A percentile compares a stretch with the other conserved stretches of the same genome.
Conservation (phyloP, 345 rosid species). For the Arabidopsis arenosa region DNA sequence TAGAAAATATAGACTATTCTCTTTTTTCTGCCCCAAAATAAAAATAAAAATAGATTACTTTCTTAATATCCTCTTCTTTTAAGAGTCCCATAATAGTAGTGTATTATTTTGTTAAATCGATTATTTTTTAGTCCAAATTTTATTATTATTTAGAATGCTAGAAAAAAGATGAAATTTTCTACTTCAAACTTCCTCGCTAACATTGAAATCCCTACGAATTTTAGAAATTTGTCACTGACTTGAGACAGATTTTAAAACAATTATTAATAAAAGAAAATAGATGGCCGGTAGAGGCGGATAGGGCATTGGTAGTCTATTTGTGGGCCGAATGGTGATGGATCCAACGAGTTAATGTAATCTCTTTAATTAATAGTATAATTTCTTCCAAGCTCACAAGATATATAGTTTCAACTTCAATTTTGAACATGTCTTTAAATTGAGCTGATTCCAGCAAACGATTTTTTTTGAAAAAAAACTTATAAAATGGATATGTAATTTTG, state of each 20-base stretch:
- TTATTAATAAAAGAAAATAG: background rate
- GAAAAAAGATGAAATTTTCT: background rate
- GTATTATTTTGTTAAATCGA: background rate
- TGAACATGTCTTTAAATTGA: background rate
- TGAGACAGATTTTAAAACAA: background rate
- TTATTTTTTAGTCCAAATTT: too few species aligned
- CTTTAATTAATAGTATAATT: background rate
- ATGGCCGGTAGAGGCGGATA: background rate
- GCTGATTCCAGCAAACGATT: background rate
- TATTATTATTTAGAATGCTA: too few species aligned
- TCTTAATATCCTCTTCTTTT: background rate
- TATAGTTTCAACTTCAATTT: background rate
- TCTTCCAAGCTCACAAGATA: background rate
- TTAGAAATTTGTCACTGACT: background rate
- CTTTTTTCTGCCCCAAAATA: too few species aligned
- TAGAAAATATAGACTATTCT: background rate
- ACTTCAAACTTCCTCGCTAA: background rate
- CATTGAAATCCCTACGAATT: too few species aligned
- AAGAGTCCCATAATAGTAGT: background rate
- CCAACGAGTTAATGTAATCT: background rate
- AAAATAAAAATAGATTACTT: too few species aligned
- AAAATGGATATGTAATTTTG: background rate
- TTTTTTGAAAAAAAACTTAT: background rate
- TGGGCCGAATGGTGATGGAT: slow-evolving; percentile 13
- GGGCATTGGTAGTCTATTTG: background rate